A percentile compares a stretch with the other conserved stretches of the same genome.
Conservation (phyloP, 164 flowering plant genomes). For the Aristolochia fimbriata region DNA sequence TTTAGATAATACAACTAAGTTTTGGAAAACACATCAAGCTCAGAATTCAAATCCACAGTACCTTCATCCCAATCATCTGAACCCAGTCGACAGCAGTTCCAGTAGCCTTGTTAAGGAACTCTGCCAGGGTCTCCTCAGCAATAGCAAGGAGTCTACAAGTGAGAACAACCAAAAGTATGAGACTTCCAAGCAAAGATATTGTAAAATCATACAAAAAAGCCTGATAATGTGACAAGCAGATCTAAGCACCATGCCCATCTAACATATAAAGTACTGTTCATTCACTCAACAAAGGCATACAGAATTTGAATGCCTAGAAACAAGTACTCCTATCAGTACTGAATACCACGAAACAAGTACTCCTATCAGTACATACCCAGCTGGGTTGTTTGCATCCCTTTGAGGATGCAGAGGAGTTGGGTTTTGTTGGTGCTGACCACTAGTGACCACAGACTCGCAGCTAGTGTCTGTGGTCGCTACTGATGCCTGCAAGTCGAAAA, state of each 20-base stretch:
- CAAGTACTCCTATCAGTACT: too few species aligned
- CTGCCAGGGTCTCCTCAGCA: slow-evolving; percentile 93
- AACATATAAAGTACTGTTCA: too few species aligned
- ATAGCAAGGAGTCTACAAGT: slow-evolving; percentile 42
- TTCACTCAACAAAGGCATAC: too few species aligned
- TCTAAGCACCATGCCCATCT: neutral
- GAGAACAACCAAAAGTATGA: slow-evolving; percentile 2
- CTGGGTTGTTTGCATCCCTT: slow-evolving; percentile 80
- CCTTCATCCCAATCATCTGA: slow-evolving; percentile 99
- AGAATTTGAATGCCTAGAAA: too few species aligned
- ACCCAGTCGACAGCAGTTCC: slow-evolving; percentile 99
- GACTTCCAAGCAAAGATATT: neutral
- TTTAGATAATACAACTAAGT: neutral
- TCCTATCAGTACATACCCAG: slow-evolving; percentile 1
- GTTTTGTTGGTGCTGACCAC: slow-evolving; percentile 76
- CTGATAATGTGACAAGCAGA: neutral
- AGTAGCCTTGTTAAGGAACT: slow-evolving; percentile 93
- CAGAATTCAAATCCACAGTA: slow-evolving; percentile 8
- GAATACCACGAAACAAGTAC: too few species aligned
- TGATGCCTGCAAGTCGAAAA: slow-evolving; percentile 30
- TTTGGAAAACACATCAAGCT: neutral
- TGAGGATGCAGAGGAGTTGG: slow-evolving; percentile 60
- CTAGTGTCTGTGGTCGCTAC: slow-evolving; percentile 64
- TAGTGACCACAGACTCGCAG: slow-evolving; percentile 83
- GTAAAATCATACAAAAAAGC: neutral